phyloP scores from a whole-genome alignment of 306 rosid genomes.

The Pterocarpus santalinus region DNA sequence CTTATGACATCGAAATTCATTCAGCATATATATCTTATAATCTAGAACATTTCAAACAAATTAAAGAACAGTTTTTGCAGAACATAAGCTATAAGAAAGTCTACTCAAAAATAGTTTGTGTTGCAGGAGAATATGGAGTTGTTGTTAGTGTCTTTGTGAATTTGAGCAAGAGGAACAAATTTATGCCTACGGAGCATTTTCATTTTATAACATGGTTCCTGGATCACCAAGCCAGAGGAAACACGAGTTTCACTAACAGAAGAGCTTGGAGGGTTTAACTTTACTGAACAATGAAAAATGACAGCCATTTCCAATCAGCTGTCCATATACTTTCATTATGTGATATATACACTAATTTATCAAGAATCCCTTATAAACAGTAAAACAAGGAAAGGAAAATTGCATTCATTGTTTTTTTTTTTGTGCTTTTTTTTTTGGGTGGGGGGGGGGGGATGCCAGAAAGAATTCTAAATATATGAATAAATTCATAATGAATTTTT shows the following conservation, averaged over 20 bases:
- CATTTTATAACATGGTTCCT: neutral
- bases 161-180: neutral
- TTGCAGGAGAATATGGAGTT: neutral
- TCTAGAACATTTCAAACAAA: neutral
- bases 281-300: neutral
- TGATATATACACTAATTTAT: neutral
- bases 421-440: too few relatives aligned
- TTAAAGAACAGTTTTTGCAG: neutral
- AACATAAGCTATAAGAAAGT: neutral
- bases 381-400: slow-evolving; percentile 3
- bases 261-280: neutral
- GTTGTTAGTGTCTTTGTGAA: neutral
- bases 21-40: neutral
- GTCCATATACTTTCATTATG: neutral
- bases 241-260: neutral
- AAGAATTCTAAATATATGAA: slow-evolving; percentile 4
- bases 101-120: neutral
- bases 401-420: neutral
- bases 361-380: neutral
- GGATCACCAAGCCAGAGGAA: slow-evolving; percentile 1
- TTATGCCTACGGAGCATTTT: neutral
- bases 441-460: neutral
- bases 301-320: slow-evolving; percentile 1
- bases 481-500: neutral
- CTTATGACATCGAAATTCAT: neutral